Evolutionary conservation across 2,329 filamentous ascomycete species (phyloP).

Genomic region (Venturia oleaginea): DNA sequence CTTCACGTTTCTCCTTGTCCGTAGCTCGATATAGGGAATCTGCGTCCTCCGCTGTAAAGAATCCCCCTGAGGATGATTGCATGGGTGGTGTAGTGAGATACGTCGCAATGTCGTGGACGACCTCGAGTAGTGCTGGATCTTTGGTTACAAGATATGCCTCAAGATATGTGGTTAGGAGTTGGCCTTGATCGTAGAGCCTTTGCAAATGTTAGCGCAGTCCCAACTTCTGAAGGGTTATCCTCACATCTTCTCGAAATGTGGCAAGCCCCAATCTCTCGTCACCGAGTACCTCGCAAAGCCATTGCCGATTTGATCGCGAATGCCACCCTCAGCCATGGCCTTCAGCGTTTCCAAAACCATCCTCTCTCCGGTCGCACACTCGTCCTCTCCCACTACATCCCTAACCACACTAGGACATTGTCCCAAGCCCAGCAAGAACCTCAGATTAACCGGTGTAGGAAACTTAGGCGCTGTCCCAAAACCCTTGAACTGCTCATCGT

Average conservation of each 20-base stretch:
- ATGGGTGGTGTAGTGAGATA: constrained; percentile 71
- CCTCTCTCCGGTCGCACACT: constrained; percentile 61
- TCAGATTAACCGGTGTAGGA: constrained; percentile 74
- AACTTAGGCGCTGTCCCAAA: constrained; percentile 77
- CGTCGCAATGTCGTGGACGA: constrained; percentile 73
- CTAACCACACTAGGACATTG: constrained; percentile 63
- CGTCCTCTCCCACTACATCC: constrained; percentile 78
- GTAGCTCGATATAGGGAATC: constrained; percentile 69
- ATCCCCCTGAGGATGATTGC: constrained; percentile 59
- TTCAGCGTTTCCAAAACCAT: constrained; percentile 78
- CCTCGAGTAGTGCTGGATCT: constrained; percentile 46
- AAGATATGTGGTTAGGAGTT: constrained; percentile 73
- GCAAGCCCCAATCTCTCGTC: constrained; percentile 84
- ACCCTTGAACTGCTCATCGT: constrained; percentile 68
- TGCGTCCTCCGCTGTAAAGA: constrained; percentile 82
- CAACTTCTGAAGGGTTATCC: constrained; percentile 9
- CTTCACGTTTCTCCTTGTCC: constrained; percentile 76
- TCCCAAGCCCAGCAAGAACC: constrained; percentile 68
- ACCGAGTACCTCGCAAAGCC: constrained; percentile 82
- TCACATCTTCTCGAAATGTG: constrained; percentile 90
- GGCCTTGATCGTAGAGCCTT: constrained; percentile 74
- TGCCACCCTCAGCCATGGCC: constrained; percentile 63
- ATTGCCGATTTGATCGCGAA: constrained; percentile 67
- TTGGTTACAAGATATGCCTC: constrained; percentile 70
- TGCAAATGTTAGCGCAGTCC: neutral